These are phyloP conservation scores for Fusarium torreyae DNA, from an alignment of 2,329 filamentous ascomycete species.

Conservation along the genomic window DNA sequence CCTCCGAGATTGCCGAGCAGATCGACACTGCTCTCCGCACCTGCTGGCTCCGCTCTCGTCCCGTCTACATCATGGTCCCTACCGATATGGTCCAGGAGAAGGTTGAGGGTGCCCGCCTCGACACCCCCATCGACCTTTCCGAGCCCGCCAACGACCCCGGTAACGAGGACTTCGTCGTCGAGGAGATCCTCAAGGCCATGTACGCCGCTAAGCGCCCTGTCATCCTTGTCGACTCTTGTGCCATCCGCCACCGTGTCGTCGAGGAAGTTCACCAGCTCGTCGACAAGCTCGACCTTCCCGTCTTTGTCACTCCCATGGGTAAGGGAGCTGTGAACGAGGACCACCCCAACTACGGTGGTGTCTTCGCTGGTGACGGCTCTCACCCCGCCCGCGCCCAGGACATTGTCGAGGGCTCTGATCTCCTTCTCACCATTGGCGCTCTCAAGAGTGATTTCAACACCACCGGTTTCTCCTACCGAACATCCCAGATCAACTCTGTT, in stretches of 20 bases:
- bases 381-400: constrained; percentile 73
- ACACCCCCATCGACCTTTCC: constrained; percentile 77
- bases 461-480: constrained; percentile 84
- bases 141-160: constrained; percentile 77
- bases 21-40: constrained; percentile 84
- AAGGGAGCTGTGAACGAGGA: constrained; percentile 87
- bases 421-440: constrained; percentile 79
- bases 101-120: constrained; percentile 79
- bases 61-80: constrained; percentile 87
- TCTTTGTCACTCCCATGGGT: constrained; percentile 92
- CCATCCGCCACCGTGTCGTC: constrained; percentile 81
- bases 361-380: constrained; percentile 86
- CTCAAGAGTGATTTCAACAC: constrained; percentile 86
- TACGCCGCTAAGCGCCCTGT: constrained; percentile 81
- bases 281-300: constrained; percentile 80
- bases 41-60: constrained; percentile 81
- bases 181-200: constrained; percentile 81
- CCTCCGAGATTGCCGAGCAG: constrained; percentile 77
- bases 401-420: constrained; percentile 77
- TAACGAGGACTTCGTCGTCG: constrained; percentile 86
- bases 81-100: constrained; percentile 85
- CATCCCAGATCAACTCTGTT: constrained; percentile 82
- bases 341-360: constrained; percentile 82
- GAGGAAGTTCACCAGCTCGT: constrained; percentile 81
- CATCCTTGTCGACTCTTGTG: constrained; percentile 87